Percentiles rank a stretch among this genome's conserved stretches.
Conservation (phyloP, 169 alveolate species). For the Plasmodium fragile region DNA sequence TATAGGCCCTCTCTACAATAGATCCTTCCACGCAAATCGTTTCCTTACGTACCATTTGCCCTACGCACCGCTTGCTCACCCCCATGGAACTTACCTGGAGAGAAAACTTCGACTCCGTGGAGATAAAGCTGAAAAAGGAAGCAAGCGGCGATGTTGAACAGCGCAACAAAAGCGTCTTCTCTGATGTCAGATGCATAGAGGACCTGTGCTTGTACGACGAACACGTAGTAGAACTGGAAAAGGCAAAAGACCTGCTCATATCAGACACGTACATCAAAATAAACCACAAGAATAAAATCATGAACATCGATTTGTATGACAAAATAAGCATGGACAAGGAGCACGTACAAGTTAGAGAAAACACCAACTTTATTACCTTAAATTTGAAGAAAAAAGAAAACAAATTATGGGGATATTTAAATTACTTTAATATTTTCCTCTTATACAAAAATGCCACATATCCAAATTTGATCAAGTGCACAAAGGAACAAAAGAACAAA, state of each 20-base stretch:
- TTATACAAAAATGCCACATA: constrained; percentile 30
- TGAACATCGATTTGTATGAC: constrained; percentile 52
- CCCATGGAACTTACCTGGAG: constrained; percentile 50
- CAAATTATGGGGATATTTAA: constrained; percentile 68
- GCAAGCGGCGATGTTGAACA: background rate
- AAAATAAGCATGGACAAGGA: constrained; percentile 38
- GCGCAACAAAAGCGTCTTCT: background rate
- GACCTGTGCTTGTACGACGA: background rate
- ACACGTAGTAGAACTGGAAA: background rate
- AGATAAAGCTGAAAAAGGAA: constrained; percentile 29
- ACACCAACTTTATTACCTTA: constrained; percentile 3
- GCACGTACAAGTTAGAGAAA: constrained; percentile 17
- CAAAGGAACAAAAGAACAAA: constrained; percentile 62
- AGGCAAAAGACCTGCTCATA: constrained; percentile 17
- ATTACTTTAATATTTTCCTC: constrained; percentile 36
- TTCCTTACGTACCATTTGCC: background rate
- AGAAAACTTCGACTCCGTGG: constrained; percentile 39
- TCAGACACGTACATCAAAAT: constrained; percentile 48
- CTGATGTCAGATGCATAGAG: background rate
- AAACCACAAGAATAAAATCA: constrained; percentile 22
- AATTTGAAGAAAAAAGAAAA: constrained; percentile 53
- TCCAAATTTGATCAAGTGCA: constrained; percentile 58
- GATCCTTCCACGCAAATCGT: background rate
- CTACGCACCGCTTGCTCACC: background rate
- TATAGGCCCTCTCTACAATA: background rate